Percentiles rank a stretch among this genome's conserved stretches.
Evolutionary conservation across 2,329 filamentous ascomycete genomes (phyloP).

Genomic region (Hymenoscyphus fraxineus): DNA sequence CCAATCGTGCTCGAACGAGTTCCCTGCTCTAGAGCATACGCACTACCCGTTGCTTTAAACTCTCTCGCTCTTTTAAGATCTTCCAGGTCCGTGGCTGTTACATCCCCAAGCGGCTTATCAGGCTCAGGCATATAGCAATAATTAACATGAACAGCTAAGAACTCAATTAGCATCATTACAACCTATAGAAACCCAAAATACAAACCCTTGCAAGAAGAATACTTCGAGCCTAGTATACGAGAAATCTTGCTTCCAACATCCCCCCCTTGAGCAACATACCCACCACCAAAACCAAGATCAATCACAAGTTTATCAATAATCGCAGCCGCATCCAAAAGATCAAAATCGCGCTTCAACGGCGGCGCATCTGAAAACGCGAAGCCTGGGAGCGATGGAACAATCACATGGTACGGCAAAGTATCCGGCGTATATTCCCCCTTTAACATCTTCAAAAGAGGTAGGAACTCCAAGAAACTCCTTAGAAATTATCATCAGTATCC

Average conservation of each 20-base stretch:
- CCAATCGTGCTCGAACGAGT: slow-evolving; percentile 55
- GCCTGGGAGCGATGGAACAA: slow-evolving; percentile 25
- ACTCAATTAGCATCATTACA: slow-evolving; percentile 1
- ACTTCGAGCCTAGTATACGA: slow-evolving; percentile 14
- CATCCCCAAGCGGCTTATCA: background rate
- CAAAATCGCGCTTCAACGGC: slow-evolving; percentile 33
- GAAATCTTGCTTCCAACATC: slow-evolving; percentile 38
- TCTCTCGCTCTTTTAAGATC: slow-evolving; percentile 36
- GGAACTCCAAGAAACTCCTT: slow-evolving; percentile 50
- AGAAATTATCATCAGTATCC: background rate
- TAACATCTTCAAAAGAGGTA: slow-evolving; percentile 47
- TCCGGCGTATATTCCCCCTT: slow-evolving; percentile 45
- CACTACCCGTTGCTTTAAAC: slow-evolving; percentile 42
- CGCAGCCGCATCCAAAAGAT: slow-evolving; percentile 27
- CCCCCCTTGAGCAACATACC: slow-evolving; percentile 19
- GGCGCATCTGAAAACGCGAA: slow-evolving; percentile 22
- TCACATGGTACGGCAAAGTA: slow-evolving; percentile 25
- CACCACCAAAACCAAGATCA: slow-evolving; percentile 15
- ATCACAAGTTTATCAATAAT: slow-evolving; percentile 18
- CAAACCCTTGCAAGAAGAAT: slow-evolving; percentile 19
- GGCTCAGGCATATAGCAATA: slow-evolving; percentile 8
- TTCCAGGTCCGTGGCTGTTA: slow-evolving; percentile 45
- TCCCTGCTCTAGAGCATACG: slow-evolving; percentile 51
- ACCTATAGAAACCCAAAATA: background rate
- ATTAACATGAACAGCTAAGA: slow-evolving; percentile 8